A percentile compares a stretch with the other conserved stretches of the same genome.
Evolutionary conservation across 2,329 filamentous ascomycete genomes (phyloP).

Genomic region (Cryphonectria carpinicola): DNA sequence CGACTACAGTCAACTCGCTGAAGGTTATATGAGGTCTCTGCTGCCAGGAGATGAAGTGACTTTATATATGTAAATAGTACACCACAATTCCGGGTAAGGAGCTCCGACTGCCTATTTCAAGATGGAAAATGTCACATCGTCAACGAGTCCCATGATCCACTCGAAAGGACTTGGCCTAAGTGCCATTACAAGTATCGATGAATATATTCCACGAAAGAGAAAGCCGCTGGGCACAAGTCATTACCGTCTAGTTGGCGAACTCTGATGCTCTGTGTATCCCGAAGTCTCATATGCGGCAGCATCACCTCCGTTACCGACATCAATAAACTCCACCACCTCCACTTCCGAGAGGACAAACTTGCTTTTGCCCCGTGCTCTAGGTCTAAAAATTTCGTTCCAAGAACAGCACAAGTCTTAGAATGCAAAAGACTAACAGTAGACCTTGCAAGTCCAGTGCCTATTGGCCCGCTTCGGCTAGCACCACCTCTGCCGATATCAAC

Average conservation of each 20-base stretch:
- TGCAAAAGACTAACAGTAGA: background rate
- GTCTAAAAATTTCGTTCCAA: background rate
- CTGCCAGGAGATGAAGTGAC: background rate
- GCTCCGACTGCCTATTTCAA: background rate
- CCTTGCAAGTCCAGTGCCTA: background rate
- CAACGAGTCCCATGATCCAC: background rate
- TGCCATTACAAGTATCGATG: background rate
- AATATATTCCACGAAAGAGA: slow-evolving; percentile 15
- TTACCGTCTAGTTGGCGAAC: background rate
- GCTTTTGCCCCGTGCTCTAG: background rate
- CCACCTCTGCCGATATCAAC: slow-evolving; percentile 14
- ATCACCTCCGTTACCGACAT: slow-evolving; percentile 12
- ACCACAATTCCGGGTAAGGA: background rate
- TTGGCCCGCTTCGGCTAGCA: slow-evolving; percentile 19
- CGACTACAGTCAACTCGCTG: background rate
- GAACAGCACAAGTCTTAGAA: background rate
- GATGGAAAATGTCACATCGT: background rate
- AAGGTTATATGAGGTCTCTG: background rate
- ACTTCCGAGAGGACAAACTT: slow-evolving; percentile 5
- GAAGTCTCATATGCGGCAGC: background rate
- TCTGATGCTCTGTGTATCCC: background rate
- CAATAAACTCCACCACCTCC: slow-evolving; percentile 18
- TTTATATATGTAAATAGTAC: slow-evolving; percentile 13
- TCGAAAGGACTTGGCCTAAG: background rate
- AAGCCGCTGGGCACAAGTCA: background rate